A percentile compares a stretch with the other conserved stretches of the same genome.
These are phyloP conservation scores for Leccinum disarticulatum DNA, from an alignment of 768 basidiomycete species.

Conservation along the genomic window DNA sequence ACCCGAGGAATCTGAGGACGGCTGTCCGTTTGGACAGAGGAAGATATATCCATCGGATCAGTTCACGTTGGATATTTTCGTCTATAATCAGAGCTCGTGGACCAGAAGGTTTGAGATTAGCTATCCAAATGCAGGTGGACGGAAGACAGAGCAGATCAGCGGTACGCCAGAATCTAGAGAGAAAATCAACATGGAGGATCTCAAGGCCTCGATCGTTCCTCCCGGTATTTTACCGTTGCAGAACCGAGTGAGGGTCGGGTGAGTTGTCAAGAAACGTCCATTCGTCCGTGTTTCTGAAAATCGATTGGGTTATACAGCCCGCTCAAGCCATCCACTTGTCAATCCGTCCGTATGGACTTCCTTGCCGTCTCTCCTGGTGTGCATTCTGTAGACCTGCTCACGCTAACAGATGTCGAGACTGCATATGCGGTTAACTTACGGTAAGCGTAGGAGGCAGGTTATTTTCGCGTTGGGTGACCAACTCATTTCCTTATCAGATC, in stretches of 20 bases:
- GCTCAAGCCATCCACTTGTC: slow-evolving; percentile 76
- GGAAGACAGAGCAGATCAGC: slow-evolving; percentile 37
- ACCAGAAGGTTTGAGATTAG: slow-evolving; percentile 76
- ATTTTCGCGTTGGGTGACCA: slow-evolving; percentile 2
- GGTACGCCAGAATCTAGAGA: slow-evolving; percentile 17
- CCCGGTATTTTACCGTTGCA: slow-evolving; percentile 76
- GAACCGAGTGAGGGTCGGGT: slow-evolving; percentile 80
- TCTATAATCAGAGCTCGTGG: slow-evolving; percentile 79
- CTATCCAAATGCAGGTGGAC: slow-evolving; percentile 55
- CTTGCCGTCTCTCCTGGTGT: slow-evolving; percentile 78
- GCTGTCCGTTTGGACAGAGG: slow-evolving; percentile 26
- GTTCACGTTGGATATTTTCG: slow-evolving; percentile 84
- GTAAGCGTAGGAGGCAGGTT: slow-evolving; percentile 36
- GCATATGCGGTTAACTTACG: slow-evolving; percentile 72
- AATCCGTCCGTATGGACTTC: slow-evolving; percentile 85
- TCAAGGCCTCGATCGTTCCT: slow-evolving; percentile 31
- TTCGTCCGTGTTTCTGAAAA: slow-evolving; percentile 2
- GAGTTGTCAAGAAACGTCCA: slow-evolving; percentile 30
- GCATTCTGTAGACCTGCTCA: slow-evolving; percentile 70
- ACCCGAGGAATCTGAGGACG: slow-evolving; percentile 21
- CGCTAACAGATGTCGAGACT: slow-evolving; percentile 73
- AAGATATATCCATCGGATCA: slow-evolving; percentile 71
- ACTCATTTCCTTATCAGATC: slow-evolving; percentile 43
- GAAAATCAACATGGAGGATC: slow-evolving; percentile 25
- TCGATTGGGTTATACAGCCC: slow-evolving; percentile 47